Percentiles rank a stretch among this genome's conserved stretches.
Evolutionary conservation across 441 rosid genomes (phyloP).

Genomic region (Croton setiger): DNA sequence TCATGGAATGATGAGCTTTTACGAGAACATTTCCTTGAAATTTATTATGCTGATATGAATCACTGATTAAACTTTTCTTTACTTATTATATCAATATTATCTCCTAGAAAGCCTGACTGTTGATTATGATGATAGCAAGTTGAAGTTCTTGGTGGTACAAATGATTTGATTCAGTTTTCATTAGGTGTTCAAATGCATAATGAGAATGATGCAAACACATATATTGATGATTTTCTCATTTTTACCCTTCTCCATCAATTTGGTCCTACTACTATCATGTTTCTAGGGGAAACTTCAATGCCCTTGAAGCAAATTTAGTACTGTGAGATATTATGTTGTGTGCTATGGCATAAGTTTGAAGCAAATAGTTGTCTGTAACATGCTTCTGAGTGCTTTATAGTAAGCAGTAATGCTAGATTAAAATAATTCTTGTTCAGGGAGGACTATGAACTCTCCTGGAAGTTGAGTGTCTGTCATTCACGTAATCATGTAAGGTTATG

Average conservation of each 20-base stretch:
- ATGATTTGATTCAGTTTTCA: background rate
- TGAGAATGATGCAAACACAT: background rate
- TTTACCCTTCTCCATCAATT: background rate
- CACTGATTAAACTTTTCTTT: background rate
- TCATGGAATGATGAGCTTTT: background rate
- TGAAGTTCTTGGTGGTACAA: background rate
- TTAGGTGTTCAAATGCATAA: background rate
- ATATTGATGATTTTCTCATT: background rate
- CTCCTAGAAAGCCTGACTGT: background rate
- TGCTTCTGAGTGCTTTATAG: constrained; percentile 46
- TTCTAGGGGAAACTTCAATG: background rate
- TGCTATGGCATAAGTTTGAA: constrained; percentile 20
- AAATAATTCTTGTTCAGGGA: constrained; percentile 94
- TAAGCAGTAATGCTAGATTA: constrained; percentile 74
- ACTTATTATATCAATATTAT: background rate
- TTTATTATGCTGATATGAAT: background rate
- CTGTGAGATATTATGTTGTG: constrained; percentile 10
- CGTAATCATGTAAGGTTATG: constrained; percentile 66
- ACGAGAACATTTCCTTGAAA: background rate
- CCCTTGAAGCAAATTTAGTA: background rate
- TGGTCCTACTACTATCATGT: background rate
- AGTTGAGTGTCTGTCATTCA: constrained; percentile 84
- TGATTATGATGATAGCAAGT: background rate
- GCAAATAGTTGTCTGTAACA: constrained; percentile 31
- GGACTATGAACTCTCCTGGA: constrained; percentile 94